Percentiles rank a stretch among this genome's conserved stretches.
These are phyloP conservation scores for Colletotrichum melonis DNA, from an alignment of 2,329 filamentous ascomycete genomes.

Conservation along the genomic window DNA sequence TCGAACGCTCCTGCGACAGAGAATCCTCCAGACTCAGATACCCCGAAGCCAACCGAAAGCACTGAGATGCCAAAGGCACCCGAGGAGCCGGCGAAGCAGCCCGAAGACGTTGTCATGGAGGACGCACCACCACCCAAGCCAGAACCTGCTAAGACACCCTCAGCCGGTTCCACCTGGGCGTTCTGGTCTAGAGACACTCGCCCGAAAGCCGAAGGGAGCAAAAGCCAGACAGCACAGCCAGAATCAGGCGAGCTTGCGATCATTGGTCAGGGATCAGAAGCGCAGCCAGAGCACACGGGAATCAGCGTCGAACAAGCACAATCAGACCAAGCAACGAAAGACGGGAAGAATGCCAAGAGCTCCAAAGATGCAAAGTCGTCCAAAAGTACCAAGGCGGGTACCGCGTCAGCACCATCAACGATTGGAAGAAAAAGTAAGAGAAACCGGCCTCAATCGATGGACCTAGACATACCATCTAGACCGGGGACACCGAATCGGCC, in stretches of 20 bases:
- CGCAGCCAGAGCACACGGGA: constrained; percentile 62
- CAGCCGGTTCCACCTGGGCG: constrained; percentile 77
- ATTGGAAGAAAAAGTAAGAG: constrained; percentile 56
- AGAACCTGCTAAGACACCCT: constrained; percentile 46
- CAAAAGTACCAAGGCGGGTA: constrained; percentile 39
- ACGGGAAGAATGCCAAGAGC: constrained; percentile 38
- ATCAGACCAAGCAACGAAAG: constrained; percentile 48
- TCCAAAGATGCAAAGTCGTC: constrained; percentile 36
- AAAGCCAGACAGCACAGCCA: constrained; percentile 37
- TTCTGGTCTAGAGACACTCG: constrained; percentile 78
- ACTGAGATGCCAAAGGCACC: constrained; percentile 27
- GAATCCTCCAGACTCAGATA: background rate
- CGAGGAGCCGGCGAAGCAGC: constrained; percentile 41
- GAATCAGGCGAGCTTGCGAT: constrained; percentile 67
- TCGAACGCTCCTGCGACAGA: constrained; percentile 36
- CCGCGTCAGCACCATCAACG: constrained; percentile 40
- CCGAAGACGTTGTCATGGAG: constrained; percentile 55
- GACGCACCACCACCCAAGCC: constrained; percentile 50
- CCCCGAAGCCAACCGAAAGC: constrained; percentile 30
- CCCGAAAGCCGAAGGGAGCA: constrained; percentile 47
- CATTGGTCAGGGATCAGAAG: constrained; percentile 66
- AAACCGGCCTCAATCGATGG: constrained; percentile 59
- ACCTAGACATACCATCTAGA: constrained; percentile 53
- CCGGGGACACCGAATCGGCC: constrained; percentile 47
- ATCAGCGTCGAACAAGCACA: constrained; percentile 51